Evolutionary conservation across 257 asterid genomes (phyloP).

Genomic region (Pogostemon cablin): DNA sequence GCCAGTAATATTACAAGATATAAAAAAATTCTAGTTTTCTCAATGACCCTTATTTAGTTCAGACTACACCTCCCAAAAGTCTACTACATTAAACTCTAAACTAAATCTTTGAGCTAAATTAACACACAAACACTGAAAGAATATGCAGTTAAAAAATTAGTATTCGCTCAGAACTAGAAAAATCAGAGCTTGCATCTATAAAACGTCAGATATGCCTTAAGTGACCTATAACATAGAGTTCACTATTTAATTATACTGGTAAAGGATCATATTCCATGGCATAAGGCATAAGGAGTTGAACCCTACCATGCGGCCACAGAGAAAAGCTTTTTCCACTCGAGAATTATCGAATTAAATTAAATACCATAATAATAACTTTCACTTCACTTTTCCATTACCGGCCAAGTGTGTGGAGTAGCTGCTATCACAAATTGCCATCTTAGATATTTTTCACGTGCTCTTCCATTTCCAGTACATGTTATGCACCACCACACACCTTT

Average conservation of each 20-base stretch:
- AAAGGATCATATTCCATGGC: no score
- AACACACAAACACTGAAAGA: neutral
- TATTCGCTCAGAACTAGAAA: neutral
- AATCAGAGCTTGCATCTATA: neutral
- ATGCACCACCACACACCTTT: neutral
- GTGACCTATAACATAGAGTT: no score
- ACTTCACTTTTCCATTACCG: neutral
- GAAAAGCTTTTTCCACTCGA: no score
- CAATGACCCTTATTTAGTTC: constrained; percentile 8
- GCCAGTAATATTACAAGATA: neutral
- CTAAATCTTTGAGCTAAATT: neutral
- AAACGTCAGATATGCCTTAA: neutral
- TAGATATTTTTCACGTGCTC: constrained; percentile 18
- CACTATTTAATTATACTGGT: no score
- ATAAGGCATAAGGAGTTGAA: no score
- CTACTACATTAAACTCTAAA: constrained; percentile 6
- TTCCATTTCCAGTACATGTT: neutral
- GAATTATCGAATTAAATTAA: neutral
- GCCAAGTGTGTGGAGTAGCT: constrained; percentile 15
- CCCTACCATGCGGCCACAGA: no score
- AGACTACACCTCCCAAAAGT: neutral
- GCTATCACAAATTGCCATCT: neutral
- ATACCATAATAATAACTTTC: neutral
- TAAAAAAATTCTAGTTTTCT: neutral
- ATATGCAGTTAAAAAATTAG: neutral